Percentiles rank a stretch among this genome's conserved stretches.
Evolutionary conservation across 257 asterid genomes (phyloP).

Genomic region (Cruciata laevipes): DNA sequence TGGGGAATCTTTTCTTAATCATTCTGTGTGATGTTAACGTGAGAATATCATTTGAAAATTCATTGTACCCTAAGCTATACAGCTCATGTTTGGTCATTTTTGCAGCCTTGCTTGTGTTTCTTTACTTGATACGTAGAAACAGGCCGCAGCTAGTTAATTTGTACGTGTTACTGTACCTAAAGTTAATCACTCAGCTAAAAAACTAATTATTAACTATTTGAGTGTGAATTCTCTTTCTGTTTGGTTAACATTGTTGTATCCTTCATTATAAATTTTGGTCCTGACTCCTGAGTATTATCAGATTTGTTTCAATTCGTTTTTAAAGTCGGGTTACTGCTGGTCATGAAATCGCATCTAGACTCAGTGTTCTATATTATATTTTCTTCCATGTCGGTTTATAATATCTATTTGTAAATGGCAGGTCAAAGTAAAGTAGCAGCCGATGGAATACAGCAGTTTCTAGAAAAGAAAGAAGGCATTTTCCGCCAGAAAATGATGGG

Average conservation of each 20-base stretch:
- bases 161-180: background rate
- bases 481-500: slow-evolving; percentile 99
- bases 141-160: background rate
- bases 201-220: background rate
- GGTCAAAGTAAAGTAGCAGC: slow-evolving; percentile 50
- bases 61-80: background rate
- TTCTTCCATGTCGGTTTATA: background rate
- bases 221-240: background rate
- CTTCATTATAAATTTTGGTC: background rate
- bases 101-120: background rate
- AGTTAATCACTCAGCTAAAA: background rate
- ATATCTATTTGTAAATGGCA: slow-evolving; percentile 25
- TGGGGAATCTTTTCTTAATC: background rate
- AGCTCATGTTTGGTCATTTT: background rate
- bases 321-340: background rate
- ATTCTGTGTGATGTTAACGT: background rate
- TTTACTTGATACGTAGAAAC: background rate
- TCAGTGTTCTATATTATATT: background rate
- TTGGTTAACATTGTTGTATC: no score
- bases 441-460: slow-evolving; percentile 70
- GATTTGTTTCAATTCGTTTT: background rate
- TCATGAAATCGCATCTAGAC: background rate
- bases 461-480: slow-evolving; percentile 93
- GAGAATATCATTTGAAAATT: background rate
- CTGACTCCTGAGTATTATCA: background rate